Evolutionary conservation across 106 monocot genomes (phyloP), one percentile per base, ranked within the genome.

Genomic region (Dioscorea alata): DNA sequence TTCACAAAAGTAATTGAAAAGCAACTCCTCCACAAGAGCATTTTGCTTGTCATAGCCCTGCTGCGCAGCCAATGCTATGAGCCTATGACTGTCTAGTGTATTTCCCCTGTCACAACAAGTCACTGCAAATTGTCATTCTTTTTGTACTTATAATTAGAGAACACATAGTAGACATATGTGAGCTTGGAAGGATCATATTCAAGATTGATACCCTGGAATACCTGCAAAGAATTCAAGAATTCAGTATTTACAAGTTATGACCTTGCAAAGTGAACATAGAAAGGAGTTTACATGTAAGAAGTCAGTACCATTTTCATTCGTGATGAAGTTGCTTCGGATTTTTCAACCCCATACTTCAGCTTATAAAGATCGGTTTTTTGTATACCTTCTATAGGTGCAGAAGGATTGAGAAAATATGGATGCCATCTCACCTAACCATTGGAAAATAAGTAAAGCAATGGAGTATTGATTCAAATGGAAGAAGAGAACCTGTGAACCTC

Each of bases 1-100:
- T 58, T 95, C 66, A 34, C 72, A 73, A 53, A 77, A 80, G 59
- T 95, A 95, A 61, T 80, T 91, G 33, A 75, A 42, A 23, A 89
- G 84, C 72, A 96, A 76, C 79, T 91, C 96, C 25, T 74, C 88
- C 28, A 88, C 96, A 66, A 96, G 80, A 64, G 77, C 76, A 71
- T 82, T 80, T 80, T 92, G 96, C 60, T 96, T 96, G 52, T 86
- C 82, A 70, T 74, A 84, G 32, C 91, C 91, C 83, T 92, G 91
- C 54, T 67, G 32, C 48, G 79, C 86, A 69, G 96, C 88, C 75
- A 84, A 89, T 34, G 83, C 73, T 69, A 91, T 88, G 22, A 91
- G 91, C 74, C 96, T 91, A 76, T 96, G 96, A 73, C 91, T 82
- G 49, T 96, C 91, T 48, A 89, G 64, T 20, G 96, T 82, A 73